Evolutionary conservation across 495 filamentous ascomycete genomes (phyloP), one percentile per base, ranked within the genome.

Genomic region (Penicillium samsonianum): DNA sequence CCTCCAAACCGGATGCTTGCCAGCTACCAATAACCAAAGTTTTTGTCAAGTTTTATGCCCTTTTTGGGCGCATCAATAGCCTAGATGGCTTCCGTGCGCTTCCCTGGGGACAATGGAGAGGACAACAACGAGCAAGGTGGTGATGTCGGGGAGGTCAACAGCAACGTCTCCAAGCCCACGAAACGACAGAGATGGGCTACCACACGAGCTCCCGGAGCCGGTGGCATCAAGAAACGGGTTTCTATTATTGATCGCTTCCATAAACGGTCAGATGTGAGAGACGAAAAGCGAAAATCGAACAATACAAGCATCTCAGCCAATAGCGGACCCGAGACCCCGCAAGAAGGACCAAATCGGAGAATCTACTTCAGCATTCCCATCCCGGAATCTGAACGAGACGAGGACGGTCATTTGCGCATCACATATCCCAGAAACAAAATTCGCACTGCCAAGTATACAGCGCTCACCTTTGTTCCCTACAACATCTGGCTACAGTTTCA

Each of bases 401-500:
- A 96, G 52, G 85, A 96, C 19, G 92, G 92, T 17, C 82, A 83
- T 45, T 88, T 92, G 11, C 69, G 75, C 42, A 74, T 79, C 41
- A 78, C 84, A 35, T 99, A 87, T 71, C 82, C 87, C 37, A 80
- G 94, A 55, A 99, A 99, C 79, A 99, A 99, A 77, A 96, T 99
- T 67, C 83, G 95, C 37, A 99, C 95, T 4, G 89, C 95, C 50
- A 98, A 97, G 71, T 99, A 97, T 73, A 98, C 95, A 4, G 86
- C 95, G 14, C 74, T 99, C 50, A 95, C 89, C 61, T 99, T 99
- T 76, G 73, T 98, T n/a, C 95, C 95, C 10, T 97, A 98, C 75
- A 96, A 99, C 71, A 70, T 98, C 53, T 99, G 86, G 82, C 87
- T 94, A 56, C 95, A 99, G 72, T 98, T 99, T 70, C 92, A 98